Percentiles rank a stretch among this genome's conserved stretches.
These are phyloP conservation scores for Yamagishiella unicocca DNA, from an alignment of 139 green algal species.

Conservation along the genomic window DNA sequence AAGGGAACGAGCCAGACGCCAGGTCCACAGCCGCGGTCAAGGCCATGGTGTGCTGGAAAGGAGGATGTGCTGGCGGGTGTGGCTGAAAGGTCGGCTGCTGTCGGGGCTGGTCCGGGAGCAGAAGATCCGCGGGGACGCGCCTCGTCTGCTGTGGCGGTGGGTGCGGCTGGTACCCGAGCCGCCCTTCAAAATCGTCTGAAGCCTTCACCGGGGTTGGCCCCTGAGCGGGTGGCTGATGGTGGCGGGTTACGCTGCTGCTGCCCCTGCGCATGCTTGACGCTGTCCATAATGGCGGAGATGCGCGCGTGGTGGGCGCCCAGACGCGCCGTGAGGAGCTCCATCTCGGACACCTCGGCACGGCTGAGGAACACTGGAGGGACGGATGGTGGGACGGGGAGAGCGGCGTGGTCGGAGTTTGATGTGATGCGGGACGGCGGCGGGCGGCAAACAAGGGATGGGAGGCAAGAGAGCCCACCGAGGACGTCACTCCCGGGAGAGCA, in stretches of 20 bases:
- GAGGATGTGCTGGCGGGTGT: constrained; percentile 27
- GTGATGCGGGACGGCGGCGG: too few species aligned
- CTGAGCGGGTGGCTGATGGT: too few species aligned
- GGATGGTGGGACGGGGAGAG: too few species aligned
- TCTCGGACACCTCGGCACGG: constrained; percentile 14
- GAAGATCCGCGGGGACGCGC: neutral
- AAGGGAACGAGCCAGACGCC: neutral
- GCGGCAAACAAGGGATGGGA: too few species aligned
- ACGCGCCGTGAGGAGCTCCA: constrained; percentile 8
- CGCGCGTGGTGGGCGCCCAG: constrained; percentile 19
- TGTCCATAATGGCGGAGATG: constrained; percentile 25
- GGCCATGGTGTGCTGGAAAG: neutral
- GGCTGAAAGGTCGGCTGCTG: constrained; percentile 11
- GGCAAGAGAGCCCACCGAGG: too few species aligned
- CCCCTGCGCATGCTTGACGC: neutral
- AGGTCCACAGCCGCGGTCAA: neutral
- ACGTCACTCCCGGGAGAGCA: too few species aligned
- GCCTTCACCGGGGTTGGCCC: too few species aligned
- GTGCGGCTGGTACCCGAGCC: neutral
- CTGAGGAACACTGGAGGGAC: constrained; percentile 1
- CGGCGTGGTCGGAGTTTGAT: too few species aligned
- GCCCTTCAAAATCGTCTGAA: too few species aligned
- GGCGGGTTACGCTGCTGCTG: too few species aligned
- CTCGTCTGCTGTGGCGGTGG: neutral
- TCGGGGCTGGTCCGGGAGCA: neutral